Evolutionary conservation across 768 basidiomycete genomes (phyloP), one percentile per base, ranked within the genome.

Genomic region (Lyophyllum decastes): DNA sequence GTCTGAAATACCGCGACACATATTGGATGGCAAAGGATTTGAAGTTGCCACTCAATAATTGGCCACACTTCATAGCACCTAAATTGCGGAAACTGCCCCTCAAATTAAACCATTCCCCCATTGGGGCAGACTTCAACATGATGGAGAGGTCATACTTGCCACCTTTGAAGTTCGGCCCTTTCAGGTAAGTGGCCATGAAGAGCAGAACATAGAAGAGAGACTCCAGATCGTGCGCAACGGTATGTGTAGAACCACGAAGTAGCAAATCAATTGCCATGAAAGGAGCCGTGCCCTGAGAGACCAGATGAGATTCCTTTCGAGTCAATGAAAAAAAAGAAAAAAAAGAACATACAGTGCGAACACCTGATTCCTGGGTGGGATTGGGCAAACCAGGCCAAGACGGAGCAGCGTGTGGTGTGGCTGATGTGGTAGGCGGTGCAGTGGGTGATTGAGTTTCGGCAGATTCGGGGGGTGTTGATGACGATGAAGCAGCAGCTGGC

Each of bases 201-300:
- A 52, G 17, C 16, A 61, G 30, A 2, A 35, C 35, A 54, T 17
- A 27, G 45, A 61, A 51, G 19, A 30, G 25, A n/a, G 41, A 61
- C 30, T 52, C 51, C 14, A 52, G 17, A 38, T 52, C 50, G 33
- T 59, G 52, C 21, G 44, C 51, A 5, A 58, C 57, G 1, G 33
- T n/a, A 19, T 52, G 57, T 14, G 30, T n/a, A 4, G 10, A 5
- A 25, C 24, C 11, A 17, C 16, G 7, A 7, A 25, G 2, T 10
- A 55, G 24, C 21, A 55, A 8, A 12, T 40, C 34, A 7, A 49
- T n/a, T 16, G 55, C 55, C 34, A 50, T 57, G 48, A 49, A 57
- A n/a, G 55, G 55, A 27, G 55, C 48, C 2, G 55, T 57, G 40
- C 55, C 55, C 55, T 57, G 19, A 14, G 35, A 33, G 38, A 57